A percentile compares a stretch with the other conserved stretches of the same genome.
Evolutionary conservation across 345 rosid genomes (phyloP).

Genomic region (Cardamine resedifolia): DNA sequence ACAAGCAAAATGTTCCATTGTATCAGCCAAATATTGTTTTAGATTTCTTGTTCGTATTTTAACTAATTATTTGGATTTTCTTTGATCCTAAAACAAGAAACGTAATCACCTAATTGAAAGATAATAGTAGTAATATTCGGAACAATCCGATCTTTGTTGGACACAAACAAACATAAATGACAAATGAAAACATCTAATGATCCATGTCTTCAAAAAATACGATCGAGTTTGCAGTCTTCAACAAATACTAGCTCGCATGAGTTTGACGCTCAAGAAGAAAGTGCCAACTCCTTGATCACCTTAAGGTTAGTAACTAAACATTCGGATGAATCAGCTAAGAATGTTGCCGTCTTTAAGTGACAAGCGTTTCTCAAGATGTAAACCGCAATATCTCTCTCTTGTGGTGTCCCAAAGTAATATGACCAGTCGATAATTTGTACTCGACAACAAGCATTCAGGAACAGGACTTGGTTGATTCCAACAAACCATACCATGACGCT

Average conservation of each 20-base stretch:
- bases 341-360: neutral
- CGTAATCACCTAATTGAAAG: too few species aligned
- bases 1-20: too few species aligned
- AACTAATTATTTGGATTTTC: too few species aligned
- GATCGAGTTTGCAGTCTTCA: neutral
- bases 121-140: too few species aligned
- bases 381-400: neutral
- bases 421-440: neutral
- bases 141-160: too few species aligned
- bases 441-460: slow-evolving; percentile 13
- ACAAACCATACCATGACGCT: neutral
- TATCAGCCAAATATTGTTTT: too few species aligned
- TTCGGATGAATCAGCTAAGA: neutral
- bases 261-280: slow-evolving; percentile 2
- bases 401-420: neutral
- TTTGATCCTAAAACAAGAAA: too few species aligned
- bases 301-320: too few species aligned
- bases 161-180: too few species aligned
- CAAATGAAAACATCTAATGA: too few species aligned
- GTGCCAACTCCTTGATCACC: neutral
- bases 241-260: neutral
- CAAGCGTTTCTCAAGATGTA: neutral
- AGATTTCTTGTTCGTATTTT: too few species aligned
- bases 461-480: slow-evolving; percentile 1
- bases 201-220: neutral